Conservation (phyloP, 1,284 basidiomycete genomes). For the Cutaneotrichosporon sp. region DNA sequence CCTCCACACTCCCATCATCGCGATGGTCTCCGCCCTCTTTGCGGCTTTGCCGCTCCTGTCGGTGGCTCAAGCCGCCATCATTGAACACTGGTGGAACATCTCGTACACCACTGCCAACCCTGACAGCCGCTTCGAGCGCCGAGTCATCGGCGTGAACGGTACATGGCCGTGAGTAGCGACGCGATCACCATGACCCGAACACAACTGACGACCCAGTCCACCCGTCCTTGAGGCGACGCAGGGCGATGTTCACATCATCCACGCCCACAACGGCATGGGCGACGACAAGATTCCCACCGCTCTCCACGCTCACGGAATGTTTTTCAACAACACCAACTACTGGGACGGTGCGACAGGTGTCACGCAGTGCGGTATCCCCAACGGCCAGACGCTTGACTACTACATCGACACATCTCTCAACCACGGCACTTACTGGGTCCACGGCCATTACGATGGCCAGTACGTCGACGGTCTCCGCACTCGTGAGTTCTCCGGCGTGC, state of each 20-base stretch:
- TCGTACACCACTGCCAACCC: constrained; percentile 53
- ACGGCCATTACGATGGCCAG: constrained; percentile 67
- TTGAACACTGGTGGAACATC: constrained; percentile 55
- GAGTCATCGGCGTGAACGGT: constrained; percentile 80
- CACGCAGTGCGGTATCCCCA: constrained; percentile 85
- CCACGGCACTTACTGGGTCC: constrained; percentile 83
- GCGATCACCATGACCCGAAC: background rate
- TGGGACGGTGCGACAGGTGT: constrained; percentile 82
- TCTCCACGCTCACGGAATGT: constrained; percentile 86
- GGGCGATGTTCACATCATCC: constrained; percentile 65
- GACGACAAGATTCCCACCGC: constrained; percentile 58
- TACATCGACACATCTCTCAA: constrained; percentile 63
- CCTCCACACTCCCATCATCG: background rate
- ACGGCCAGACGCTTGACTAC: constrained; percentile 71
- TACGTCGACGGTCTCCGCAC: constrained; percentile 63
- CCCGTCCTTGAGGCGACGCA: constrained; percentile 72
- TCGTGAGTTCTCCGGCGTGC: background rate
- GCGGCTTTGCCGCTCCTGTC: constrained; percentile 28
- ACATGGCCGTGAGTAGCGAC: constrained; percentile 78
- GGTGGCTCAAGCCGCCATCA: constrained; percentile 37
- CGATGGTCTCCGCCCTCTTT: constrained; percentile 23
- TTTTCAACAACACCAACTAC: constrained; percentile 80
- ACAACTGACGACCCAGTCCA: constrained; percentile 57
- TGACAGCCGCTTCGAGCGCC: constrained; percentile 59
- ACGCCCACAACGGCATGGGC: constrained; percentile 70